A percentile compares a stretch with the other conserved stretches of the same genome.
Conservation (phyloP, 371 early-diverging fungal genomes). For the Smittium mucronatum region DNA sequence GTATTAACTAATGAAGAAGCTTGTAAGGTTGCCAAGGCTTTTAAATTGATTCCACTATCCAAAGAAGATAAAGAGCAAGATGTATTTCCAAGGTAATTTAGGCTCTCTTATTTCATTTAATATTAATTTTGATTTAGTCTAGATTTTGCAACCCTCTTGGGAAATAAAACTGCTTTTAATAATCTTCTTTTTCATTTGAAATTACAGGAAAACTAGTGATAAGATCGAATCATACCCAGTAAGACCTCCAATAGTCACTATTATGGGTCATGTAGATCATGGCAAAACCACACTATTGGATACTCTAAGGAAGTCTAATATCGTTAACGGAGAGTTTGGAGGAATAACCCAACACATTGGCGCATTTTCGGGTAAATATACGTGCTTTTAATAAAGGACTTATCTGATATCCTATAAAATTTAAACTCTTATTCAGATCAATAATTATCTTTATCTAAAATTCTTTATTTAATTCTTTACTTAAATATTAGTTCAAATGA, state of each 20-base stretch:
- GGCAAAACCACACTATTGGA: slow-evolving; percentile 97
- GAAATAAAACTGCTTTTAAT: too few relatives aligned
- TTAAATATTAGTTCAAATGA: neutral
- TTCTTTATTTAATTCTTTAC: too few relatives aligned
- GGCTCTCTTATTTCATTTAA: slow-evolving; percentile 53
- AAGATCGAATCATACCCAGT: slow-evolving; percentile 34
- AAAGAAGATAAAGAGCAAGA: slow-evolving; percentile 25
- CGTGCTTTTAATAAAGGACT: slow-evolving; percentile 21
- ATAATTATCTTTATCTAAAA: too few relatives aligned
- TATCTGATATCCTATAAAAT: too few relatives aligned
- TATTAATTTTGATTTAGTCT: neutral
- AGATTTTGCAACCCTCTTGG: too few relatives aligned
- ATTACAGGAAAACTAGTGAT: neutral
- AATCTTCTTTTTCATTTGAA: too few relatives aligned
- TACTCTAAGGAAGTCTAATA: slow-evolving; percentile 74
- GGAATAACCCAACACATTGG: slow-evolving; percentile 98
- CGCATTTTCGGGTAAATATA: slow-evolving; percentile 64
- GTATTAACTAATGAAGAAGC: slow-evolving; percentile 74
- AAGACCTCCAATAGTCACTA: slow-evolving; percentile 87
- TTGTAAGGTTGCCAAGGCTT: slow-evolving; percentile 69
- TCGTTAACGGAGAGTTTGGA: slow-evolving; percentile 89
- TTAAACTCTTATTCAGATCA: too few relatives aligned
- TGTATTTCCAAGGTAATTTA: slow-evolving; percentile 23
- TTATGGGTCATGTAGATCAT: slow-evolving; percentile 98
- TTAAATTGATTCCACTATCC: slow-evolving; percentile 70